phyloP scores from a whole-genome alignment of 2,329 filamentous ascomycete genomes.

The Hymenotorrendiella dingleyae region DNA sequence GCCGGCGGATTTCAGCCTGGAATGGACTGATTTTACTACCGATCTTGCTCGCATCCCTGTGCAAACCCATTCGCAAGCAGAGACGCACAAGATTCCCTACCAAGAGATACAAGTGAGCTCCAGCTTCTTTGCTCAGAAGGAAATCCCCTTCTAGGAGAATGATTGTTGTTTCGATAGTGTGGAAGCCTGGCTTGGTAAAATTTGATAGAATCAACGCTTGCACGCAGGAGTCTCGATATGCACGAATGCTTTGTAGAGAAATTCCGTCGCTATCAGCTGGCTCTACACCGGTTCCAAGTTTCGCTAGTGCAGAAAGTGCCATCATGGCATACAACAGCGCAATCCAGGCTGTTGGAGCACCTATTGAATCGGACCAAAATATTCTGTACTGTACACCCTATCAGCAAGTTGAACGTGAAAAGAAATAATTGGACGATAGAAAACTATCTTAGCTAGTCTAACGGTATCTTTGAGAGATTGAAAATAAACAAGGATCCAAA shows the following conservation, averaged over 20 bases:
- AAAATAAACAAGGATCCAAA: background rate
- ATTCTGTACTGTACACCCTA: conserved; percentile 36
- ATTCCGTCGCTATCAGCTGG: conserved; percentile 40
- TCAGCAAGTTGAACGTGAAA: conserved; percentile 3
- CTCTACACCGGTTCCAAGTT: conserved; percentile 38
- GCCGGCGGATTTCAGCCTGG: conserved; percentile 67
- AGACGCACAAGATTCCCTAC: conserved; percentile 45
- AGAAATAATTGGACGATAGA: background rate
- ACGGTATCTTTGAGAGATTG: too few species aligned
- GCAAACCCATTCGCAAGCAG: conserved; percentile 53
- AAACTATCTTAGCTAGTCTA: too few species aligned
- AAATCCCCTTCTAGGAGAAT: conserved; percentile 50
- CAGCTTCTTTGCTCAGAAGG: conserved; percentile 42
- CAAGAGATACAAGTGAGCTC: conserved; percentile 50
- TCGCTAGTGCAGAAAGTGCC: conserved; percentile 32
- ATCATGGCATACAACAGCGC: conserved; percentile 38
- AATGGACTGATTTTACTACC: conserved; percentile 55
- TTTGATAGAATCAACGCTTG: conserved; percentile 45
- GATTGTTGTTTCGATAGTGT: conserved; percentile 45
- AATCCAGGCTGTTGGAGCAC: conserved; percentile 40
- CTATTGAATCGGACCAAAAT: conserved; percentile 42
- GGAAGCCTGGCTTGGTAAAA: conserved; percentile 43
- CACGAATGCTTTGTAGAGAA: conserved; percentile 41
- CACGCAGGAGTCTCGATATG: conserved; percentile 44
- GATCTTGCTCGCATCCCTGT: conserved; percentile 40